Evolutionary conservation across 1,284 basidiomycete species (phyloP), one percentile per base, ranked within the genome.

Genomic region (Kalmanozyma brasiliensis): DNA sequence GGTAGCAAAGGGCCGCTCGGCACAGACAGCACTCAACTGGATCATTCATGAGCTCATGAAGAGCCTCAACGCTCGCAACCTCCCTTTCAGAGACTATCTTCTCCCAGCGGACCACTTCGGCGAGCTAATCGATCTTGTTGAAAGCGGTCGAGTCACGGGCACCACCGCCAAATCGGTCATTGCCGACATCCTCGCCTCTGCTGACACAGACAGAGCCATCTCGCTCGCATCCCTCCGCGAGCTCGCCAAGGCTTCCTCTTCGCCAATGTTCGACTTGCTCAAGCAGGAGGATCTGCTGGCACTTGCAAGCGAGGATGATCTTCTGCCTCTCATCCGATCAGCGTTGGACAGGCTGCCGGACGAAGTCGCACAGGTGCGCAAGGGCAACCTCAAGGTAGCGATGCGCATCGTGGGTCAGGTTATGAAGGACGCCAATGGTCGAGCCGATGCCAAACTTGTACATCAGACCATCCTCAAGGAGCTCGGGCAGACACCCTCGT

Each of bases 371-470:
- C 89, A 88, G 19, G 87, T 92, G 19, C 86, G 87, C 16, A 84
- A 85, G 34, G 94, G 95, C 0, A 90, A 92, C 59, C 83, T 84
- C 26, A 93, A 91, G 65, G 93, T 94, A 1, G 79, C 97, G 36
- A 93, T 93, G 84, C 89, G 91, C 63, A 86, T 98, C 30, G 87
- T 98, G 8, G 95, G 95, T 0, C 86, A 88, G 79, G 91, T 95
- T 20, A 97, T 98, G 93, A 91, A 89, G 82, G 82, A 87, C 49
- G 91, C 89, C 59, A 85, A 87, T 58, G 94, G 94, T 4, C 86
- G 88, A 30, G 92, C 89, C 19, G 89, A 96, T 75, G 85, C 86
- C n/a, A 71, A 56, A 38, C 34, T 71, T 13, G 68, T 71, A 0
- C 68, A 71, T 30, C 43, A 59, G 48, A 52, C 56, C 17, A 66